Evolutionary conservation across 2,329 filamentous ascomycete species (phyloP), one percentile per base, ranked within the genome.

Genomic region (Penicillium hordei): DNA sequence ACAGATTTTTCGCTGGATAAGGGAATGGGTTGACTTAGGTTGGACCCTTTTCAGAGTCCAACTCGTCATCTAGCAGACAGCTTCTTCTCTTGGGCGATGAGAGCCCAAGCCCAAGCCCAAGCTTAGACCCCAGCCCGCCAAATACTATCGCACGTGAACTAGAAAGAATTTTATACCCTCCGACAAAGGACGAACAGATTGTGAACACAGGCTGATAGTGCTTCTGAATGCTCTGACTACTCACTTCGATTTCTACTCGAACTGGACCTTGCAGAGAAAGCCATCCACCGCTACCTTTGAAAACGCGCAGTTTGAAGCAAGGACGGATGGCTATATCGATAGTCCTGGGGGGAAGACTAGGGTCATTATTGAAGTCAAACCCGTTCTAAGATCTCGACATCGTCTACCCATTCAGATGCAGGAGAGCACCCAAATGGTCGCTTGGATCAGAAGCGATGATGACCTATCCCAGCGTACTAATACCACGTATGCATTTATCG

Each of bases 321-420:
- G 40, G 21, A 25, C 21, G 4, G 40, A 42, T 2, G 21, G 40
- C 1, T 42, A 42, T 42, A 21, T 42, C 2, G 40, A 42, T 9
- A 25, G 21, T 25, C 21, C 40, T 25, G 7, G 3, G 0, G 40
- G 21, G 3, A 42, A 25, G 3, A 1, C 40, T 2, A 10, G 40
- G 13, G 21, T 5, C 1, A 0, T 42, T 1, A 42, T 42, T 1
- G 39, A 42, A 1, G 39, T 43, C 2, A 43, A 43, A n/a, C 40
- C 42, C 5, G 15, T n/a, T 2, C 0, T 4, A 1, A 29, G 23
- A 10, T 25, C 1, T 25, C 3, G 1, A 9, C 4, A 43, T 5
- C 0, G 0, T 13, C 13, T 3, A 17, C 15, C 0, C 0, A 33
- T 46, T 10, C n/a, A 46, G 12, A 46, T 46, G 7, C 44, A 46